Evolutionary conservation across 2,329 filamentous ascomycete species (phyloP).

Genomic region (Arthrobotrys sinensis): DNA sequence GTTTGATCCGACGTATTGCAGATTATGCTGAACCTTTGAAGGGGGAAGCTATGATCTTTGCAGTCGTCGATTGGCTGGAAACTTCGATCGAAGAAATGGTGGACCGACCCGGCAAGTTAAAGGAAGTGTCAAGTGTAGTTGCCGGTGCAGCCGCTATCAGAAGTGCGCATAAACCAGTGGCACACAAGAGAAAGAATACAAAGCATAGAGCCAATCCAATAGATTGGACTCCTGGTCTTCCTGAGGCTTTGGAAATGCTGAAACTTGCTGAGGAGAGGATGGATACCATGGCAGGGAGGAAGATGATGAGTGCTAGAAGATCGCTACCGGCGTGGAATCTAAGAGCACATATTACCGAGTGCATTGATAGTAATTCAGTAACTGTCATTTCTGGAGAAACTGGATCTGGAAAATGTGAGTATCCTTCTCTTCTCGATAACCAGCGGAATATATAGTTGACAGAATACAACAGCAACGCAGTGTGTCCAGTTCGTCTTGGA

Average conservation of each 20-base stretch:
- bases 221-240: constrained; percentile 75
- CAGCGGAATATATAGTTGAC: constrained; percentile 65
- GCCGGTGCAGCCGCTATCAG: constrained; percentile 71
- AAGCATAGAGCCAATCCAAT: constrained; percentile 74
- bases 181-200: constrained; percentile 61
- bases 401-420: constrained; percentile 85
- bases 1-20: constrained; percentile 83
- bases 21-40: constrained; percentile 79
- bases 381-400: constrained; percentile 98
- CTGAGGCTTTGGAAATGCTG: constrained; percentile 74
- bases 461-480: constrained; percentile 74
- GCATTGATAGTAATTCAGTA: constrained; percentile 84
- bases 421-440: neutral
- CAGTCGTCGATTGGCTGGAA: constrained; percentile 91
- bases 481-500: constrained; percentile 96
- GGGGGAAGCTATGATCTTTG: constrained; percentile 92
- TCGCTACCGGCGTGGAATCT: constrained; percentile 89
- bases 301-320: constrained; percentile 81
- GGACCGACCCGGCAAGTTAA: constrained; percentile 84
- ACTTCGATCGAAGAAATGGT: constrained; percentile 86
- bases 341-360: constrained; percentile 80
- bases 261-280: constrained; percentile 63
- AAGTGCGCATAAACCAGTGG: constrained; percentile 62
- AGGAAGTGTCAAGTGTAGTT: constrained; percentile 85
- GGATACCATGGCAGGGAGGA: constrained; percentile 73